phyloP scores from a whole-genome alignment of 306 rosid genomes.

The Rosa lucieae region DNA sequence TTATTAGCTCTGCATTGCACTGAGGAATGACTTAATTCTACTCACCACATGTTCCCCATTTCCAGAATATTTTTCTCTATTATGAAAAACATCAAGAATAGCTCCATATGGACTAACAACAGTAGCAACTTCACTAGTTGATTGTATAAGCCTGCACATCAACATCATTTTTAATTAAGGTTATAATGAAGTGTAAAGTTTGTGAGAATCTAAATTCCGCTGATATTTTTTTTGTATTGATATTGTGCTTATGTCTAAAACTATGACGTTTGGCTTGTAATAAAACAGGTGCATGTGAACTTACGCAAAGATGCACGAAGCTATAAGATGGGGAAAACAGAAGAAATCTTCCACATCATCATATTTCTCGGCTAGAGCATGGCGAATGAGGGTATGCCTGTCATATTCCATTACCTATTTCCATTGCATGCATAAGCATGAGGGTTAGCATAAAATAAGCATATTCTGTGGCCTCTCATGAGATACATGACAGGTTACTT shows the following conservation, averaged over 20 bases:
- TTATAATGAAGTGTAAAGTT: background rate
- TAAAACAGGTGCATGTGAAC: background rate
- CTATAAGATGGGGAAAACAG: slow-evolving; percentile 21
- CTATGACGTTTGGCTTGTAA: background rate
- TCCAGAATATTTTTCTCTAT: slow-evolving; percentile 15
- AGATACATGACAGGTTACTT: background rate
- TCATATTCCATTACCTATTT: slow-evolving; percentile 28
- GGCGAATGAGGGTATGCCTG: slow-evolving; percentile 26
- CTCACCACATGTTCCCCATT: slow-evolving; percentile 16
- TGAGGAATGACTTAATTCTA: background rate
- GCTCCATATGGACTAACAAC: slow-evolving; percentile 29
- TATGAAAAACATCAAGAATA: slow-evolving; percentile 13
- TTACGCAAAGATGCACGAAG: slow-evolving; percentile 30
- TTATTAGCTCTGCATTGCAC: background rate
- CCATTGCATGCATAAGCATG: slow-evolving; percentile 11
- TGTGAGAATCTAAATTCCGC: background rate
- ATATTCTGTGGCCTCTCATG: background rate
- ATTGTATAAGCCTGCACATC: slow-evolving; percentile 29
- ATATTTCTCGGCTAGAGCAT: slow-evolving; percentile 31
- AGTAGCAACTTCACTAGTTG: slow-evolving; percentile 26
- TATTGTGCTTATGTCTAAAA: background rate
- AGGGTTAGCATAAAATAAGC: background rate
- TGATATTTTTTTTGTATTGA: background rate
- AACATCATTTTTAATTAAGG: background rate
- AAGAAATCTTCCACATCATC: slow-evolving; percentile 30